Percentiles rank a stretch among this genome's conserved stretches.
Conservation (phyloP, 192 early-diverging fungal genomes). For the Backusella parvicylindrica region DNA sequence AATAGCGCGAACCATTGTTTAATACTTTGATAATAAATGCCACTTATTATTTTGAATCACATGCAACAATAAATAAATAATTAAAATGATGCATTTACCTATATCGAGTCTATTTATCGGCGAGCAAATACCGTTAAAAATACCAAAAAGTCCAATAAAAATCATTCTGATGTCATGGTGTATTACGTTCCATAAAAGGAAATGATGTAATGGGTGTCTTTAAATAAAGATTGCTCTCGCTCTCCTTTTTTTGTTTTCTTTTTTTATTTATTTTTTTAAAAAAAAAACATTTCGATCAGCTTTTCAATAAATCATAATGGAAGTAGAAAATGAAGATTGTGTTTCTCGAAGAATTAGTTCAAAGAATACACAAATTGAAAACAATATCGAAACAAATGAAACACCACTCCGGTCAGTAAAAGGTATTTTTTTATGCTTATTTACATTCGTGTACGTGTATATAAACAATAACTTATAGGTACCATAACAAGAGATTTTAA, state of each 20-base stretch:
- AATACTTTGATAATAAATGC: background rate
- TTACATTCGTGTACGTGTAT: background rate
- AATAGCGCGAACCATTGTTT: background rate
- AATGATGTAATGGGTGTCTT: background rate
- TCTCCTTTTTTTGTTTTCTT: background rate
- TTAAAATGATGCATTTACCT: background rate
- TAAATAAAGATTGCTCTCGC: background rate
- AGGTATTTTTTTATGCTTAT: background rate
- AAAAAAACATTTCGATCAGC: background rate
- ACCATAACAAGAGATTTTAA: background rate
- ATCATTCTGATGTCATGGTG: background rate
- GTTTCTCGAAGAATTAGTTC: background rate
- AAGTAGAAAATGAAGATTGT: background rate
- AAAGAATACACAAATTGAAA: background rate
- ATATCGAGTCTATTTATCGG: background rate
- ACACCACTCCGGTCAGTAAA: background rate
- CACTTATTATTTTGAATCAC: background rate
- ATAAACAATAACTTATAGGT: background rate
- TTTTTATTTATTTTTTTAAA: background rate
- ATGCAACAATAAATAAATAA: background rate
- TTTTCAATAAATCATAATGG: background rate
- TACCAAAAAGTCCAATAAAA: background rate
- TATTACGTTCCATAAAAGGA: background rate
- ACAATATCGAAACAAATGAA: background rate
- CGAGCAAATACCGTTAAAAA: background rate